Evolutionary conservation across 179 eudicot species (phyloP), one percentile per base, ranked within the genome.

Genomic region (Beta corolliflora): DNA sequence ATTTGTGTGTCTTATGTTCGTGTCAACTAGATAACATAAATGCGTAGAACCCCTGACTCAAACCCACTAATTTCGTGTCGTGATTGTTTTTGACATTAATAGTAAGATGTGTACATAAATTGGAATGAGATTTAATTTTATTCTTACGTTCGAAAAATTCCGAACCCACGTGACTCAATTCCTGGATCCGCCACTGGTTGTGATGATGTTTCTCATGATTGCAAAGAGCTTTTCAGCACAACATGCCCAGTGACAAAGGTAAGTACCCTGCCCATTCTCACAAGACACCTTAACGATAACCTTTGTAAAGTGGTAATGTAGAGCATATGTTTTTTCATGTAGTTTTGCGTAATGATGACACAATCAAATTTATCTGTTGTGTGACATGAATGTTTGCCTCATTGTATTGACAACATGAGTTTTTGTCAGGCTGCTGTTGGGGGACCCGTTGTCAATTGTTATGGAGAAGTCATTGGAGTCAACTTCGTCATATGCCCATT

Each of bases 401-500:
- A 65, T 31, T 48, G 3, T 60, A 14, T 58, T 74, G 63, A 56
- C 46, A 55, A 25, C 25, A 18, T 74, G 45, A 36, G 25, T 10
- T 18, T 41, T 29, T 69, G 5, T 10, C 68, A 79, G 81, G 76
- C 61, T 61, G 82, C 77, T 29, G 82, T 80, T 73, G 82, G 82
- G 45, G 82, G 82, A 15, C 82, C 82, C 36, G 71, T 80, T 71
- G 14, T 80, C 44, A 80, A 80, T 61, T 25, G 31, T 54, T 14
- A 29, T 50, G 82, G 82, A 80, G 82, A 80, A 80, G 82, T 80
- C 71, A 73, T 72, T 80, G 82, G 82, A 44, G 31, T 80, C 77
- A 80, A 80, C 71, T 80, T 73, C 71, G 29, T 72, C 25, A 11
- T 29, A 4, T 60, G 77, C 48, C 81, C 81, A 45, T 79, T 19